A percentile compares a stretch with the other conserved stretches of the same genome.
Evolutionary conservation across 73 alveolate species (phyloP).

Genomic region (Tetrahymena elliotti): DNA sequence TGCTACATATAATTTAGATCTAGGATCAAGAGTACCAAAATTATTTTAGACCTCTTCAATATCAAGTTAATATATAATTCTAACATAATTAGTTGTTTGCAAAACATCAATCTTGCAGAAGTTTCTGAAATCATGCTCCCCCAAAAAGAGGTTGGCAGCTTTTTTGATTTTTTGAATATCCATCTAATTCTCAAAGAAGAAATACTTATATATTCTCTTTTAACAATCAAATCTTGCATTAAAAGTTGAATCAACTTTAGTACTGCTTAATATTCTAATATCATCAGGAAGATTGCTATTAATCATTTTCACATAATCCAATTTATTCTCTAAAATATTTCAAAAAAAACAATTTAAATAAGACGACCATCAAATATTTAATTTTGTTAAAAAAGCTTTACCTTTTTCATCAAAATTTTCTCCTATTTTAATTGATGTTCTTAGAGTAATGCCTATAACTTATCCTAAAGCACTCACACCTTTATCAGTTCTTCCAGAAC

Average conservation of each 20-base stretch:
- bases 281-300: constrained; percentile 83
- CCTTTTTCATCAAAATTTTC: not conserved
- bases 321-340: not conserved
- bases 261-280: constrained; percentile 67
- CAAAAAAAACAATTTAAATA: not conserved
- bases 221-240: constrained; percentile 92
- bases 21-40: constrained; percentile 3
- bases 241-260: constrained; percentile 79
- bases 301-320: constrained; percentile 32
- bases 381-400: not conserved
- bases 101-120: constrained; percentile 85
- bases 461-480: constrained; percentile 95
- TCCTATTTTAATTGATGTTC: constrained; percentile 36
- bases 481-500: constrained; percentile 95
- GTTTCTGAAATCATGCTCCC: constrained; percentile 88
- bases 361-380: not conserved
- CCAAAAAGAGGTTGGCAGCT: constrained; percentile 64
- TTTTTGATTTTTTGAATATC: constrained; percentile 63
- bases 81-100: constrained; percentile 11
- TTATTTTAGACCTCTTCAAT: constrained; percentile 25
- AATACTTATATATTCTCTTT: constrained; percentile 89
- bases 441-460: constrained; percentile 65
- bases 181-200: constrained; percentile 66
- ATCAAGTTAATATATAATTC: constrained; percentile 8
- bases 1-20: constrained; percentile 34